Conservation (phyloP, 805 yeast genomes). For the Ogataea salicorniae region DNA sequence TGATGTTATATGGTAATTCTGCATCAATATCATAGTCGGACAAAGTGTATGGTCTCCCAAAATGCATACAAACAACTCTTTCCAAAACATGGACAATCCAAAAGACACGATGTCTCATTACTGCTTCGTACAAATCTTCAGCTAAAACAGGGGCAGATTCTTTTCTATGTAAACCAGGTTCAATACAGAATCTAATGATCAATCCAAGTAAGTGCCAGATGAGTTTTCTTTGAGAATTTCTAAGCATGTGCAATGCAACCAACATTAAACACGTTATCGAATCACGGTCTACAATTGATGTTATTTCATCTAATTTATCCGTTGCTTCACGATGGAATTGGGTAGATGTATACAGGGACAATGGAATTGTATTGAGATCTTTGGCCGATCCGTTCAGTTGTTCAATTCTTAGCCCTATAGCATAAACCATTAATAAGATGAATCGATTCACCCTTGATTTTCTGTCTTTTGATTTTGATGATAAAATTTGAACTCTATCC, state of each 20-base stretch:
- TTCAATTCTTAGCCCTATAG: constrained; percentile 14
- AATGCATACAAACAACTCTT: constrained; percentile 40
- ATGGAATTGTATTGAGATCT: not conserved
- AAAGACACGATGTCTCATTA: constrained; percentile 30
- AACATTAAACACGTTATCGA: constrained; percentile 12
- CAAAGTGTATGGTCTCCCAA: constrained; percentile 45
- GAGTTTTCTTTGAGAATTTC: constrained; percentile 17
- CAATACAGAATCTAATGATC: constrained; percentile 18
- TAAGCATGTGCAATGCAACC: constrained; percentile 12
- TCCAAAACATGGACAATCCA: constrained; percentile 49
- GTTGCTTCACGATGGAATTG: constrained; percentile 14
- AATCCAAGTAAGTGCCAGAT: constrained; percentile 20
- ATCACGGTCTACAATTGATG: constrained; percentile 12
- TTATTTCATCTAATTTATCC: constrained; percentile 7
- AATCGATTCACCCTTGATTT: constrained; percentile 8
- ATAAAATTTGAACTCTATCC: constrained; percentile 8
- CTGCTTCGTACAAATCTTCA: constrained; percentile 11
- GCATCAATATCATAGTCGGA: constrained; percentile 47
- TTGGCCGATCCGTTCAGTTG: constrained; percentile 5
- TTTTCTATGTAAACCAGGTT: constrained; percentile 15
- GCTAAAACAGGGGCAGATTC: constrained; percentile 8
- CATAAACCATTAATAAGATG: constrained; percentile 15
- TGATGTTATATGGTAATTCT: constrained; percentile 32
- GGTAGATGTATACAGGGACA: constrained; percentile 2
- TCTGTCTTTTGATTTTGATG: constrained; percentile 1